These are phyloP conservation scores for Achaetomiella virescens DNA, from an alignment of 495 filamentous ascomycete species.

Conservation along the genomic window DNA sequence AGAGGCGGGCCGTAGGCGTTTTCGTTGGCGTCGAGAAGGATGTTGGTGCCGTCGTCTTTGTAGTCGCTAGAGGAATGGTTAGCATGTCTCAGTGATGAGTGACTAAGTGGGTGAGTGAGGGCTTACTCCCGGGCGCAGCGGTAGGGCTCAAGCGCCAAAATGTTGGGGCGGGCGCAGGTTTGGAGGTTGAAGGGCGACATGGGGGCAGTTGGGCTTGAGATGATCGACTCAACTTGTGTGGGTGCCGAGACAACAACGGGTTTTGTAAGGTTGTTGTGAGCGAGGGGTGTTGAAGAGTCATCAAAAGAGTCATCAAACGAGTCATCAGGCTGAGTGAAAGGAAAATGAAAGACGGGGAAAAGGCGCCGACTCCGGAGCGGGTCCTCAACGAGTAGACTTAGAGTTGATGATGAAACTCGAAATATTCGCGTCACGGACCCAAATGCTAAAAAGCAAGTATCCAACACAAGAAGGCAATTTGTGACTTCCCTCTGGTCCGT, in stretches of 20 bases:
- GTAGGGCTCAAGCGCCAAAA: conserved; percentile 75
- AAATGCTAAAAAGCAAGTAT: too few relatives aligned
- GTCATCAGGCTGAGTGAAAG: background rate
- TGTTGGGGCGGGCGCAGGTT: conserved; percentile 79
- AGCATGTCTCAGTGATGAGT: background rate
- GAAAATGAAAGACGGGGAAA: background rate
- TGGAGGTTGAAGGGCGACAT: conserved; percentile 63
- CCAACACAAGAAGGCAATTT: too few relatives aligned
- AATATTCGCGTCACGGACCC: too few relatives aligned
- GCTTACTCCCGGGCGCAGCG: conserved; percentile 76
- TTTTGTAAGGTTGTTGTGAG: background rate
- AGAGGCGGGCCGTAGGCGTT: conserved; percentile 84
- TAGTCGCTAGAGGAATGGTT: conserved; percentile 64
- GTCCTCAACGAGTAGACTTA: conserved; percentile 1
- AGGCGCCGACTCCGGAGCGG: conserved; percentile 27
- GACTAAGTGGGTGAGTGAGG: conserved; percentile 12
- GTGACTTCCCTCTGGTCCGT: too few relatives aligned
- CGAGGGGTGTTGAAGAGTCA: conserved; percentile 16
- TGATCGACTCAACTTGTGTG: background rate
- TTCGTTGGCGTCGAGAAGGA: conserved; percentile 95
- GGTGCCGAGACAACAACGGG: background rate
- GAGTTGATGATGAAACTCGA: too few relatives aligned
- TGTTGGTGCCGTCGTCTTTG: conserved; percentile 95
- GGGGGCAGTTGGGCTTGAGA: background rate
- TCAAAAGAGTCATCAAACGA: conserved; percentile 14